Conservation (phyloP, 495 filamentous ascomycete genomes). For the Schizothecium vesticola region DNA sequence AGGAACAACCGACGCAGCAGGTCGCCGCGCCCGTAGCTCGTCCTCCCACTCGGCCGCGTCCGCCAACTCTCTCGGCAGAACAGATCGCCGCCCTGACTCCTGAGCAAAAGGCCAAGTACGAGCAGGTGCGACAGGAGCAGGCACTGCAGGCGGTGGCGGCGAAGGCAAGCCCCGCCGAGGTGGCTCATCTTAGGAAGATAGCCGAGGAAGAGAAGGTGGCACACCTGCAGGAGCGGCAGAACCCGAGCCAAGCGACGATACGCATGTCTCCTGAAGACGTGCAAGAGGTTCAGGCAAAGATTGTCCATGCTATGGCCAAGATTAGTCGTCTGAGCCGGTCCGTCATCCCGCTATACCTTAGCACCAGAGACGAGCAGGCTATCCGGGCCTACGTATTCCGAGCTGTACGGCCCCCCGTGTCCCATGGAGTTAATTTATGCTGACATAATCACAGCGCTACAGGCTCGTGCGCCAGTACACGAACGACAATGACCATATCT, state of each 20-base stretch:
- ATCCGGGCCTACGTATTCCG: background rate
- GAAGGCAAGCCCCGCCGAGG: background rate
- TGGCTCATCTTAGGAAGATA: background rate
- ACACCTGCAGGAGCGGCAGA: background rate
- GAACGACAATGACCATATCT: constrained; percentile 19
- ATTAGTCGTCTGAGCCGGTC: background rate
- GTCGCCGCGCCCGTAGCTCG: background rate
- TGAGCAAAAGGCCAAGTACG: constrained; percentile 50
- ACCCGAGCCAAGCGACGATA: background rate
- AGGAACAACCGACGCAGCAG: constrained; percentile 37
- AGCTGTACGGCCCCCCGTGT: background rate
- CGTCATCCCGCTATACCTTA: background rate
- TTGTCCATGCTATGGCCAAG: background rate
- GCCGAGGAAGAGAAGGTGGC: background rate
- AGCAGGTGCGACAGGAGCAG: constrained; percentile 39
- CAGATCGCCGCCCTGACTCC: constrained; percentile 27
- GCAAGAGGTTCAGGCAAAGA: background rate
- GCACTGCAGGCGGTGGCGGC: too few species aligned
- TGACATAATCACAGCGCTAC: background rate
- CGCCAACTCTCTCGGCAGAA: background rate
- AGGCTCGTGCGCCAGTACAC: background rate
- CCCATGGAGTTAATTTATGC: background rate
- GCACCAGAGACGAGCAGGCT: background rate
- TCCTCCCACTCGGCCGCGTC: background rate
- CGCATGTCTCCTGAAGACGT: background rate